Evolutionary conservation across 148 eudicot species (phyloP).

Genomic region (Vaccinium darrowii): DNA sequence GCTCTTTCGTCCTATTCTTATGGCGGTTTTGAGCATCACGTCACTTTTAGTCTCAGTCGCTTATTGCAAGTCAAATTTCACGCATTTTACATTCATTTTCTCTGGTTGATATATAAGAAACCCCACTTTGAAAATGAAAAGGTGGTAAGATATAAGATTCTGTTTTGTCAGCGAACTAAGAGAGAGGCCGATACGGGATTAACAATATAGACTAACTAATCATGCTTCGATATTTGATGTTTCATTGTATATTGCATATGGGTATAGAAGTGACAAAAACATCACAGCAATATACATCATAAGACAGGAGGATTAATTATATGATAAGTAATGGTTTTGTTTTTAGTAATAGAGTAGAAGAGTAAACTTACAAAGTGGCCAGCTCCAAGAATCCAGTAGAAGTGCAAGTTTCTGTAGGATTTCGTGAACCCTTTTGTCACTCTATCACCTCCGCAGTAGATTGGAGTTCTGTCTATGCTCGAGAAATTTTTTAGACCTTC

Average conservation of each 20-base stretch:
- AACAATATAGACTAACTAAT: neutral
- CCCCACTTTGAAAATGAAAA: neutral
- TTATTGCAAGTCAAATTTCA: neutral
- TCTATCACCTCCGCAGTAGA: constrained; percentile 50
- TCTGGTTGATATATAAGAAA: neutral
- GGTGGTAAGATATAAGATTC: neutral
- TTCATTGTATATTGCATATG: neutral
- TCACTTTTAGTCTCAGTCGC: neutral
- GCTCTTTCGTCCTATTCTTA: neutral
- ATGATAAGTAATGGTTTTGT: neutral
- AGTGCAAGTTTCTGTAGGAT: constrained; percentile 73
- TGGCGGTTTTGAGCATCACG: neutral
- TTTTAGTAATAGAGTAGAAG: neutral
- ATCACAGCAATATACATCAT: neutral
- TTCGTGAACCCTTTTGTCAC: constrained; percentile 64
- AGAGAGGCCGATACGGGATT: neutral
- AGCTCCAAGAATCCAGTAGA: constrained; percentile 95
- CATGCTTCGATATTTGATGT: neutral
- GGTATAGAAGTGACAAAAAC: neutral
- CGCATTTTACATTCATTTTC: neutral
- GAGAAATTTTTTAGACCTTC: constrained; percentile 61
- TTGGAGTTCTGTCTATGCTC: constrained; percentile 49
- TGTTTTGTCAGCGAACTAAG: neutral
- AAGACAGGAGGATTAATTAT: neutral
- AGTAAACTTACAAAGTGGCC: constrained; percentile 80